These are phyloP conservation scores for Domatiomyces catenatus DNA, from an alignment of 2,329 filamentous ascomycete species.

Conservation along the genomic window DNA sequence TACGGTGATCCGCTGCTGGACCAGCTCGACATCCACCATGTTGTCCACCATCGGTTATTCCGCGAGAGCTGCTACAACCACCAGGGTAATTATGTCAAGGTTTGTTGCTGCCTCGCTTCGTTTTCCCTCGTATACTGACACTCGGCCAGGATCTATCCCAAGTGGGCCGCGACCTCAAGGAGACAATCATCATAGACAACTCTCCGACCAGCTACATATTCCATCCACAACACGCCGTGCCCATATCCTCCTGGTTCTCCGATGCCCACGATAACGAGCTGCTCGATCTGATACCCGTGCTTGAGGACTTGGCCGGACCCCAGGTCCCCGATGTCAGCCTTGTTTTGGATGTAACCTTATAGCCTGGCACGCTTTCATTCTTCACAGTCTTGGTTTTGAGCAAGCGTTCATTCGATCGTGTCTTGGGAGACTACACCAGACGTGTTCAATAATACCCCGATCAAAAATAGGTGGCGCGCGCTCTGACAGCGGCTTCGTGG, in stretches of 20 bases:
- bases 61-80: conserved; percentile 98
- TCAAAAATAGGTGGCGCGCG: not conserved
- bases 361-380: conserved; percentile 17
- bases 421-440: not conserved
- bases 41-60: conserved; percentile 91
- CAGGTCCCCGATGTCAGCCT: conserved; percentile 93
- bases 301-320: conserved; percentile 81
- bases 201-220: conserved; percentile 99
- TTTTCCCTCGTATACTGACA: conserved; percentile 1
- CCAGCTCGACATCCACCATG: conserved; percentile 91
- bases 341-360: conserved; percentile 75
- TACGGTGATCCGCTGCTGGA: conserved; percentile 94
- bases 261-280: conserved; percentile 98
- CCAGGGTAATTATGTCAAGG: conserved; percentile 97
- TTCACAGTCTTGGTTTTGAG: not conserved
- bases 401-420: not conserved
- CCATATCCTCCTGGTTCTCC: conserved; percentile 99
- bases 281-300: conserved; percentile 89
- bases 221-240: conserved; percentile 95
- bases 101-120: conserved; percentile 13
- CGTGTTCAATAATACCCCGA: not conserved
- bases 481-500: not conserved
- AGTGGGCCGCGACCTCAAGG: conserved; percentile 83
- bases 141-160: conserved; percentile 64
- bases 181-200: conserved; percentile 99